Conservation (phyloP, 257 asterid genomes). For the Thymus quinquecostatus region DNA sequence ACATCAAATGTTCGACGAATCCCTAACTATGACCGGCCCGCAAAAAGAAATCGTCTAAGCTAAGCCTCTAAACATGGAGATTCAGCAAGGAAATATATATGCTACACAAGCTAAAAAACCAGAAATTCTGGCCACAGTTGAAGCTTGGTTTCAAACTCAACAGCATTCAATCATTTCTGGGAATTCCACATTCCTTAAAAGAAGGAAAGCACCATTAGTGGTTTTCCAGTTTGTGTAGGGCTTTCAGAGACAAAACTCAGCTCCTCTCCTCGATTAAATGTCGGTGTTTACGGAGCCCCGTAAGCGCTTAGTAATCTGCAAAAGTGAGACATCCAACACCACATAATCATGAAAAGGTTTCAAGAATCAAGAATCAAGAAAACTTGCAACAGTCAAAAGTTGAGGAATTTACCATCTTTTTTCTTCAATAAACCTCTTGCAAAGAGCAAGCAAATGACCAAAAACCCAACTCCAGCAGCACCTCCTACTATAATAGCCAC, state of each 20-base stretch:
- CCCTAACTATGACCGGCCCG: constrained; percentile 29
- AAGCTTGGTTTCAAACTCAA: constrained; percentile 35
- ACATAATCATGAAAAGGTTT: constrained; percentile 4
- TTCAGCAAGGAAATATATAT: constrained; percentile 12
- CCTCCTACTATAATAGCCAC: constrained; percentile 99
- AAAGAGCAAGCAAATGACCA: constrained; percentile 80
- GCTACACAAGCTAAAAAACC: constrained; percentile 49
- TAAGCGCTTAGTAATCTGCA: constrained; percentile 48
- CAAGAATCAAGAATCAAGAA: neutral
- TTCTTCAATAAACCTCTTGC: constrained; percentile 77
- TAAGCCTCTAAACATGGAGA: constrained; percentile 15
- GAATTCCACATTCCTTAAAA: constrained; percentile 28
- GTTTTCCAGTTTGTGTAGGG: constrained; percentile 48
- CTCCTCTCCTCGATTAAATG: constrained; percentile 27
- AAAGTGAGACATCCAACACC: constrained; percentile 17
- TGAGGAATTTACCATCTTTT: constrained; percentile 70
- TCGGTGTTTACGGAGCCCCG: constrained; percentile 11
- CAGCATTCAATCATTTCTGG: constrained; percentile 20
- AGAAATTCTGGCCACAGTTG: neutral
- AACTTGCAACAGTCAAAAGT: constrained; percentile 4
- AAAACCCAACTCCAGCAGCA: constrained; percentile 96
- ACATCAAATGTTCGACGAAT: constrained; percentile 32
- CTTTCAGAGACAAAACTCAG: constrained; percentile 14
- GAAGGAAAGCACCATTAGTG: constrained; percentile 17
- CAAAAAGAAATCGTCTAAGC: constrained; percentile 26